A percentile compares a stretch with the other conserved stretches of the same genome.
phyloP scores from a whole-genome alignment of 768 basidiomycete genomes.

The Dacryopinax spathularia region DNA sequence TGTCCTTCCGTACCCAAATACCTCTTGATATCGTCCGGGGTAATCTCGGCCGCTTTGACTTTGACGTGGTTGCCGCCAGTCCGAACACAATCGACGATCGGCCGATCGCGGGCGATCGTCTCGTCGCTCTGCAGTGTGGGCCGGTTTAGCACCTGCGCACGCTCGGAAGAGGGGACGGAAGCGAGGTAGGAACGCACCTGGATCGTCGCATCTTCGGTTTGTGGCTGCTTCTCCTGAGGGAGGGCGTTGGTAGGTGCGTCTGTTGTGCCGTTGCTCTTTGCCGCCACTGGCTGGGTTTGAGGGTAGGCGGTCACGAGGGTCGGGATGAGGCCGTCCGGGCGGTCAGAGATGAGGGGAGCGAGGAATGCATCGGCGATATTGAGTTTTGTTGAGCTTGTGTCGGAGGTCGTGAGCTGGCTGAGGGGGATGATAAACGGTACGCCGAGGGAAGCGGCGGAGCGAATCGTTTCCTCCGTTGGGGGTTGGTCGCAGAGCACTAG shows the following conservation, averaged over 20 bases:
- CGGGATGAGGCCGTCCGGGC: constrained; percentile 82
- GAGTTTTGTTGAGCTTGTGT: constrained; percentile 43
- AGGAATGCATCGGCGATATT: constrained; percentile 78
- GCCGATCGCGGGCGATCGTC: constrained; percentile 86
- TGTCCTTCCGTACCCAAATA: no score
- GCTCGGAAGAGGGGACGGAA: constrained; percentile 34
- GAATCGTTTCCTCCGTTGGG: constrained; percentile 44
- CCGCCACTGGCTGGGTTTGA: constrained; percentile 24
- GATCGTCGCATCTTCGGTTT: constrained; percentile 42
- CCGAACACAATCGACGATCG: constrained; percentile 86
- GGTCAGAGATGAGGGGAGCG: constrained; percentile 66
- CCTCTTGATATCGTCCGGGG: no score
- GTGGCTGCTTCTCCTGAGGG: constrained; percentile 6
- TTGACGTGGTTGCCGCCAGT: no score
- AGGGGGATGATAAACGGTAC: constrained; percentile 46
- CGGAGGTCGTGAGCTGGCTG: constrained; percentile 46
- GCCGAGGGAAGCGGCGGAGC: constrained; percentile 38
- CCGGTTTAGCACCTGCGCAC: constrained; percentile 57
- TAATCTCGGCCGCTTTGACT: no score
- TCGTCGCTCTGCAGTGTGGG: constrained; percentile 76
- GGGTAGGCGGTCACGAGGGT: constrained; percentile 67
- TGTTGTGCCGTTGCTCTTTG: constrained; percentile 16
- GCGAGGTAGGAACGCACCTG: constrained; percentile 63
- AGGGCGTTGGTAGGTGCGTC: constrained; percentile 16
- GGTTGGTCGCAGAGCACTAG: constrained; percentile 44